These are phyloP conservation scores for Cordyceps cateniannulata DNA, from an alignment of 2,329 filamentous ascomycete genomes.

Conservation along the genomic window DNA sequence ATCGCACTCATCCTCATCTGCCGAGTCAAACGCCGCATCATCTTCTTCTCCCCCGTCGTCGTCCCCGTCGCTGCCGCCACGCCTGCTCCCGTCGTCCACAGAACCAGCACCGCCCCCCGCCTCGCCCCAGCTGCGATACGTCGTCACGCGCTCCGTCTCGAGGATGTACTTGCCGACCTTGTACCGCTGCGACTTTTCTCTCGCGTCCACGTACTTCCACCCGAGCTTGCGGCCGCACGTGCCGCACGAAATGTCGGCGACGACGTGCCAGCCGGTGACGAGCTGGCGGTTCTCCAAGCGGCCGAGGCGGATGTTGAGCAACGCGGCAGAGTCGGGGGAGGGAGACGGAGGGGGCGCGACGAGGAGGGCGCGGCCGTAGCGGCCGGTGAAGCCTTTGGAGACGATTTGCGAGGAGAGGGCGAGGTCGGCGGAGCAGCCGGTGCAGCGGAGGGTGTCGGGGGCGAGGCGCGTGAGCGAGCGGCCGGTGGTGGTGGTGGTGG, in stretches of 20 bases:
- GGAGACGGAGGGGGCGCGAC: slow-evolving; percentile 36
- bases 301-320: slow-evolving; percentile 52
- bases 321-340: slow-evolving; percentile 10
- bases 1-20: slow-evolving; percentile 61
- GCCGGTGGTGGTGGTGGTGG: slow-evolving; percentile 16
- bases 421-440: slow-evolving; percentile 52
- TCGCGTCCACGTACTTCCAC: slow-evolving; percentile 63
- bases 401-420: slow-evolving; percentile 56
- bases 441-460: slow-evolving; percentile 53
- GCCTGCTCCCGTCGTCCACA: not conserved
- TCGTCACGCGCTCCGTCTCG: slow-evolving; percentile 52
- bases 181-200: slow-evolving; percentile 54
- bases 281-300: slow-evolving; percentile 49
- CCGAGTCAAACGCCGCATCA: slow-evolving; percentile 52
- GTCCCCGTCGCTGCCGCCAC: slow-evolving; percentile 1
- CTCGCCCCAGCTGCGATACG: slow-evolving; percentile 43
- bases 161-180: slow-evolving; percentile 65
- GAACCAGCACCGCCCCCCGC: too few relatives aligned
- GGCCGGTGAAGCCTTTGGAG: slow-evolving; percentile 60
- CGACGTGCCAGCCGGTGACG: slow-evolving; percentile 56
- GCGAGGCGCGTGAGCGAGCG: slow-evolving; percentile 35
- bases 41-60: slow-evolving; percentile 16
- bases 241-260: slow-evolving; percentile 55
- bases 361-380: slow-evolving; percentile 58
- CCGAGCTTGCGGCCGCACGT: slow-evolving; percentile 52